A percentile compares a stretch with the other conserved stretches of the same genome.
Evolutionary conservation across 768 basidiomycete genomes (phyloP).

Genomic region (Flagelloscypha sp.): DNA sequence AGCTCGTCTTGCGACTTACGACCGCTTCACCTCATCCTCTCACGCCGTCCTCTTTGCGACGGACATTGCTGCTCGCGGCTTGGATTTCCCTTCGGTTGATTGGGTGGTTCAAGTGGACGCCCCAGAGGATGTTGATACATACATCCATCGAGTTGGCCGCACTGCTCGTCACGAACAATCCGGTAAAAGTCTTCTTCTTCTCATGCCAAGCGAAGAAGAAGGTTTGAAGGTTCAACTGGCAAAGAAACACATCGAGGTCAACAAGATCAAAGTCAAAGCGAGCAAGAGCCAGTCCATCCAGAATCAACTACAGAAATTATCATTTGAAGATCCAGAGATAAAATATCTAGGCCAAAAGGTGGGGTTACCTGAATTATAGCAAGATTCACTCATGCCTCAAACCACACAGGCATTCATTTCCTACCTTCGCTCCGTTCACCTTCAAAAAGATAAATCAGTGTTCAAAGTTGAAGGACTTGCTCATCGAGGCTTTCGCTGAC

Average conservation of each 20-base stretch:
- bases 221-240: slow-evolving; percentile 72
- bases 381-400: slow-evolving; percentile 1
- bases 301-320: slow-evolving; percentile 85
- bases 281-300: slow-evolving; percentile 82
- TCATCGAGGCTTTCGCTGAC: slow-evolving; percentile 77
- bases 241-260: slow-evolving; percentile 61
- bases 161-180: slow-evolving; percentile 91
- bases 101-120: slow-evolving; percentile 97
- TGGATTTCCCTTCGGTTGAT: slow-evolving; percentile 94
- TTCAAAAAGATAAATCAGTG: slow-evolving; percentile 90
- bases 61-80: slow-evolving; percentile 90
- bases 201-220: slow-evolving; percentile 87
- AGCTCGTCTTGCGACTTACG: slow-evolving; percentile 77
- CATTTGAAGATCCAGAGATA: slow-evolving; percentile 93
- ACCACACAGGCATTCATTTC: slow-evolving; percentile 80
- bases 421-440: slow-evolving; percentile 84
- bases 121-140: slow-evolving; percentile 95
- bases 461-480: slow-evolving; percentile 83
- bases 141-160: slow-evolving; percentile 93
- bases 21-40: slow-evolving; percentile 72
- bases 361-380: slow-evolving; percentile 19
- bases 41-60: slow-evolving; percentile 90
- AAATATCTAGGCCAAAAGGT: slow-evolving; percentile 95
- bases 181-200: slow-evolving; percentile 75
- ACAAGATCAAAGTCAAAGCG: slow-evolving; percentile 79